Conservation (phyloP, 1,284 basidiomycete genomes). For the Trichosporon sp. region DNA sequence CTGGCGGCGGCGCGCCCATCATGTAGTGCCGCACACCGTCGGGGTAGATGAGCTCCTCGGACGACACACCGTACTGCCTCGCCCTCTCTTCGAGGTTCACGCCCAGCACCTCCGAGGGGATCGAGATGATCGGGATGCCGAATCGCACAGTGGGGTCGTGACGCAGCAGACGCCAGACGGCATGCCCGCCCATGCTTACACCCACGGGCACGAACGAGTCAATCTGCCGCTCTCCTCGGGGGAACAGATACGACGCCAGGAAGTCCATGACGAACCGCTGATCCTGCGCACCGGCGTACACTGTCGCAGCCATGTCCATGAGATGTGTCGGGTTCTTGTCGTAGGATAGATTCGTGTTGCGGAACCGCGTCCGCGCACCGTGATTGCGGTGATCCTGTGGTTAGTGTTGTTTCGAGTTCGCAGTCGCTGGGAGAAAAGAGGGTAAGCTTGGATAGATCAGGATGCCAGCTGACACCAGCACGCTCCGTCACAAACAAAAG, state of each 20-base stretch:
- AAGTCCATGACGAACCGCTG: slow-evolving; percentile 76
- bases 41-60: slow-evolving; percentile 55
- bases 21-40: slow-evolving; percentile 51
- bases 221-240: slow-evolving; percentile 59
- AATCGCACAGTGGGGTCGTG: slow-evolving; percentile 61
- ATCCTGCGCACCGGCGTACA: slow-evolving; percentile 67
- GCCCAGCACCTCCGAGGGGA: slow-evolving; percentile 58
- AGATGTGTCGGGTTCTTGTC: slow-evolving; percentile 59
- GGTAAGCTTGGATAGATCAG: no score
- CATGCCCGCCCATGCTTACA: slow-evolving; percentile 49
- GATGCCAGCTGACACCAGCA: no score
- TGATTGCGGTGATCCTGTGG: slow-evolving; percentile 71
- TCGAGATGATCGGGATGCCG: slow-evolving; percentile 67
- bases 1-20: slow-evolving; percentile 50
- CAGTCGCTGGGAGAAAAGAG: no score
- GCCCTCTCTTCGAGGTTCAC: slow-evolving; percentile 52
- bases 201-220: slow-evolving; percentile 59
- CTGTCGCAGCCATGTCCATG: slow-evolving; percentile 65
- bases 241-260: slow-evolving; percentile 69
- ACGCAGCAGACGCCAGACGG: slow-evolving; percentile 5
- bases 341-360: slow-evolving; percentile 58
- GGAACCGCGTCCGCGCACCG: slow-evolving; percentile 57
- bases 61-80: slow-evolving; percentile 43
- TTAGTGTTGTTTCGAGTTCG: not conserved
- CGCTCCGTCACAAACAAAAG: no score